Evolutionary conservation across 208 protist genomes (phyloP), one percentile per base, ranked within the genome.

Genomic region (Leishmania arabica): DNA sequence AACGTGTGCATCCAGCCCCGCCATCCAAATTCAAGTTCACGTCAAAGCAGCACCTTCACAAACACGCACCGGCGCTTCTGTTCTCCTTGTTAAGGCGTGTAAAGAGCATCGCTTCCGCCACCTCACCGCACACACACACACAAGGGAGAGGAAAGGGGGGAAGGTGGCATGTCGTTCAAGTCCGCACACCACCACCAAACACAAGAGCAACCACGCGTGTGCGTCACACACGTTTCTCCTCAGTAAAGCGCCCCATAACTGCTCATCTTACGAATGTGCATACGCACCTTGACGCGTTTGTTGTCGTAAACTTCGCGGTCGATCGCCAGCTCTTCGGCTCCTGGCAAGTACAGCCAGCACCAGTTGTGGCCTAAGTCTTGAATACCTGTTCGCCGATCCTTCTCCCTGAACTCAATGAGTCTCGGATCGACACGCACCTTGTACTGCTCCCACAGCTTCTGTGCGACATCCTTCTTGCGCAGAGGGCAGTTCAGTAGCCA

Each of bases 361-460:
- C 95, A 98, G 88, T 96, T 98, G 89, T 98, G 95, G 9, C 95
- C 95, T 70, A 98, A 78, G 2, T 98, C 92, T 73, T 98, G 93
- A 80, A 98, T 98, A 5, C 95, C 95, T 1, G 93, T 96, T n/a
- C 89, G 91, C 27, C 93, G 85, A 68, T 98, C 95, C 80, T 96
- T 95, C 79, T 97, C 93, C 31, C 95, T 91, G 71, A 98, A 92
- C 75, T 98, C 95, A 71, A 98, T 93, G 24, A 98, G 88, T 3
- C 92, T 79, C 3, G 93, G 93, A 62, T 98, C 95, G 0, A 98
- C 79, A 45, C 95, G 92, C 37, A 98, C 95, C 83, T 96, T 96
- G 84, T 97, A 97, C 90, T 98, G 95, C 87, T 98, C 92, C 94
- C 95, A 98, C 84, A 98, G 88, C 81, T 98, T 98, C 88, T 98